phyloP scores from a whole-genome alignment of 208 protist genomes.

The Acanthamoeba rhysodes region DNA sequence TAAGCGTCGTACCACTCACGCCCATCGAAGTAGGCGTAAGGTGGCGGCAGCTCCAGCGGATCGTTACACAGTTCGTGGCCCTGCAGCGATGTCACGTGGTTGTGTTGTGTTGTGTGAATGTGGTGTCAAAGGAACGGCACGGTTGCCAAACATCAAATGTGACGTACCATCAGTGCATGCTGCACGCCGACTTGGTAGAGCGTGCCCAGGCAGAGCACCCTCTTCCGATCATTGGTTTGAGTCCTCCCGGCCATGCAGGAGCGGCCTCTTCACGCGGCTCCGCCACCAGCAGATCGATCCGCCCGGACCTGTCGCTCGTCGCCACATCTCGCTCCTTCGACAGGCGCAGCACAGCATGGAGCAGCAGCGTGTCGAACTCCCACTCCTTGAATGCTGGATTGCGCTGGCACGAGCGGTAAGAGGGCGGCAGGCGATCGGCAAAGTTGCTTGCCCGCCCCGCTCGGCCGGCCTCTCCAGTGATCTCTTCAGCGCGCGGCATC shows the following conservation, averaged over 20 bases:
- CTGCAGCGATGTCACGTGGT: not conserved
- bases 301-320: not conserved
- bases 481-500: not conserved
- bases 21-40: not conserved
- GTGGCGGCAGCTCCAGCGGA: not conserved
- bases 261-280: not conserved
- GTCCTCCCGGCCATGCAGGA: not conserved
- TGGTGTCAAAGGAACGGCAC: not conserved
- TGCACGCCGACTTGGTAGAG: slow-evolving; percentile 44
- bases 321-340: not conserved
- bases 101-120: not conserved
- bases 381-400: slow-evolving; percentile 10
- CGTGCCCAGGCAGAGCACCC: slow-evolving; percentile 5
- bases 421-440: not conserved
- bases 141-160: not conserved
- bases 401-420: not conserved
- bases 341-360: not conserved
- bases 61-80: not conserved
- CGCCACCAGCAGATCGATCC: not conserved
- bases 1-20: not conserved
- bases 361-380: slow-evolving; percentile 6
- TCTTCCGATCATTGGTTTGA: not conserved
- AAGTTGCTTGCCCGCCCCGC: not conserved
- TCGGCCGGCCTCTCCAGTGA: not conserved
- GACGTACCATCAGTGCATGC: slow-evolving; percentile 21